Conservation (phyloP, 2,329 filamentous ascomycete species). For the Aureobasidium melanogenum region DNA sequence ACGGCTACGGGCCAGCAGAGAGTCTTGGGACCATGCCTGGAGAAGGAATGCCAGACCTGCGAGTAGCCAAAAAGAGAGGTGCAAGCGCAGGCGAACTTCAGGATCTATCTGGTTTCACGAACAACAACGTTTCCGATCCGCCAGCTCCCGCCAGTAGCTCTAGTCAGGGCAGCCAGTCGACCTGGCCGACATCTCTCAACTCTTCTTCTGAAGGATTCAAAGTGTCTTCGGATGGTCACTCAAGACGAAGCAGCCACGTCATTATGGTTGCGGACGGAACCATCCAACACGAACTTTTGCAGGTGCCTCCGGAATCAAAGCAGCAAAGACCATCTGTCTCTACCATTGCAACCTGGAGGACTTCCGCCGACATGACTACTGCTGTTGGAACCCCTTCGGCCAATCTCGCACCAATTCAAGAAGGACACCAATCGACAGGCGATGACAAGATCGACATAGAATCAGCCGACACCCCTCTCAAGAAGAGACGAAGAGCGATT, state of each 20-base stretch:
- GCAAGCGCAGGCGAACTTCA: neutral
- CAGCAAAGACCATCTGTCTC: neutral
- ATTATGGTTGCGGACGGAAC: neutral
- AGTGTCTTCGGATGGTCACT: neutral
- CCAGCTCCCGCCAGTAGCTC: neutral
- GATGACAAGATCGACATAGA: neutral
- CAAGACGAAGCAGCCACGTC: constrained; percentile 9
- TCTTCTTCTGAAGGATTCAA: neutral
- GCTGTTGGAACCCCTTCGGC: neutral
- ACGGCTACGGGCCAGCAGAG: neutral
- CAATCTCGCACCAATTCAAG: constrained; percentile 6
- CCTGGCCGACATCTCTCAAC: neutral
- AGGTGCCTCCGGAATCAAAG: neutral
- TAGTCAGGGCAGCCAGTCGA: neutral
- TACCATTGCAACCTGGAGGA: constrained; percentile 4
- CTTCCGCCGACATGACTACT: neutral
- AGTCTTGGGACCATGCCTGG: neutral
- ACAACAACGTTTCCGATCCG: neutral
- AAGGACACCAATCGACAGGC: neutral
- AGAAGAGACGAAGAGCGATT: constrained; percentile 37
- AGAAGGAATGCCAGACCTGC: neutral
- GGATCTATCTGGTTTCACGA: neutral
- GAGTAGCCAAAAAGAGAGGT: neutral
- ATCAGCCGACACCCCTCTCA: constrained; percentile 14
- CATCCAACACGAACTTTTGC: neutral